phyloP scores from a whole-genome alignment of 2,329 filamentous ascomycete species.

The Tolypocladium endophyticum region DNA sequence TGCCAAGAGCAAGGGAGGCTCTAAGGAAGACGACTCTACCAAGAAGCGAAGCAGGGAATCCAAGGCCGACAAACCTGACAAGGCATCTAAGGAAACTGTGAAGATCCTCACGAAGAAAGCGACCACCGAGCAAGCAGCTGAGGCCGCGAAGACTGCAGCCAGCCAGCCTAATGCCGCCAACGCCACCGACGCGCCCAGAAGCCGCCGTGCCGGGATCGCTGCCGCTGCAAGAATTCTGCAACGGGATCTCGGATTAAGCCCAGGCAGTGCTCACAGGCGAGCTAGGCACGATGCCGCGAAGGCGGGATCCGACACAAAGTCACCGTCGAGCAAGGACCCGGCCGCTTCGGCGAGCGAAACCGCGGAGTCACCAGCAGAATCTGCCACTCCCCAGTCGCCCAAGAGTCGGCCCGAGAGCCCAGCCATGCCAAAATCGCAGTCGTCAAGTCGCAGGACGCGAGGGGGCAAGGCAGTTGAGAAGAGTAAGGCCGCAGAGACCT shows the following conservation, averaged over 20 bases:
- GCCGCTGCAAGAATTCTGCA: slow-evolving; percentile 55
- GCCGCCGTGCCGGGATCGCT: slow-evolving; percentile 48
- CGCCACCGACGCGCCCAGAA: slow-evolving; percentile 35
- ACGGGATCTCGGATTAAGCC: slow-evolving; percentile 54
- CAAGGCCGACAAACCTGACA: slow-evolving; percentile 45
- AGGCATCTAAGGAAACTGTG: slow-evolving; percentile 44
- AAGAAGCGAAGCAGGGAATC: slow-evolving; percentile 55
- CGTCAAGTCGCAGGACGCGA: slow-evolving; percentile 18
- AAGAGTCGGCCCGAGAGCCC: slow-evolving; percentile 12
- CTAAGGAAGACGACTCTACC: slow-evolving; percentile 37
- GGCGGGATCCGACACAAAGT: slow-evolving; percentile 37
- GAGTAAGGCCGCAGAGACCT: slow-evolving; percentile 22
- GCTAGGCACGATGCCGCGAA: slow-evolving; percentile 49
- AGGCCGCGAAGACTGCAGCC: slow-evolving; percentile 32
- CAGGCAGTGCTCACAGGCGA: slow-evolving; percentile 50
- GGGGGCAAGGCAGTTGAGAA: slow-evolving; percentile 29
- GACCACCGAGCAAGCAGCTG: slow-evolving; percentile 35
- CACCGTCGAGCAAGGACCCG: slow-evolving; percentile 22
- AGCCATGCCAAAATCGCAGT: slow-evolving; percentile 15
- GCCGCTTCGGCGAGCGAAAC: slow-evolving; percentile 9
- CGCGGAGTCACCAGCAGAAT: slow-evolving; percentile 9
- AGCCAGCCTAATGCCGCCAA: slow-evolving; percentile 21
- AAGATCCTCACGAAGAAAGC: slow-evolving; percentile 54
- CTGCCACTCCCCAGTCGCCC: slow-evolving; percentile 6
- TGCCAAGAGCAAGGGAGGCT: slow-evolving; percentile 34